These are phyloP conservation scores for Mariannaea sp. DNA, from an alignment of 2,329 filamentous ascomycete species.

Conservation along the genomic window DNA sequence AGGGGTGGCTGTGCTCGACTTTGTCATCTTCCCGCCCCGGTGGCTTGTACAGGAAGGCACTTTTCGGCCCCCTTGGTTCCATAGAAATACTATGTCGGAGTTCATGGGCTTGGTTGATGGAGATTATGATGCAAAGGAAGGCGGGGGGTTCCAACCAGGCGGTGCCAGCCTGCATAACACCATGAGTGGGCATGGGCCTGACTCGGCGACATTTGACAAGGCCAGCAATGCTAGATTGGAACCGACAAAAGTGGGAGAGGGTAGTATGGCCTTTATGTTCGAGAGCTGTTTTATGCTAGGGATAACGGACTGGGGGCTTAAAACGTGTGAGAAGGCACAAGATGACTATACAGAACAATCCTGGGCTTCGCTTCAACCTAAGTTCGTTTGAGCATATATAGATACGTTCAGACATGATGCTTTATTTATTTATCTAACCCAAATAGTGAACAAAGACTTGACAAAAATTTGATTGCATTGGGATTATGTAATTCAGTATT, in stretches of 20 bases:
- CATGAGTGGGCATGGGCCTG: constrained; percentile 69
- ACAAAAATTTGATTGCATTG: no score
- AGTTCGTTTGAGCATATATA: no score
- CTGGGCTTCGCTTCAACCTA: no score
- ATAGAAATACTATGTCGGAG: constrained; percentile 70
- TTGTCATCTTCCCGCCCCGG: constrained; percentile 73
- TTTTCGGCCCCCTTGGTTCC: constrained; percentile 74
- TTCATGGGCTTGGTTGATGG: constrained; percentile 65
- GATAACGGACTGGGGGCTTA: constrained; percentile 68
- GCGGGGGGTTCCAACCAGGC: constrained; percentile 61
- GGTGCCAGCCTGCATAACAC: constrained; percentile 69
- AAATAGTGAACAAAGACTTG: no score
- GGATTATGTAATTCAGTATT: no score
- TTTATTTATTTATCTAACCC: no score
- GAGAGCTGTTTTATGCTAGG: constrained; percentile 72
- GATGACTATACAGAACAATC: no score
- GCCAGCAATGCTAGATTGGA: constrained; percentile 34
- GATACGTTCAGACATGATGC: no score
- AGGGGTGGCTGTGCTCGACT: constrained; percentile 70
- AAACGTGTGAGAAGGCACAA: no score
- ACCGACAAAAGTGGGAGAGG: constrained; percentile 45
- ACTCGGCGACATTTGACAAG: constrained; percentile 65
- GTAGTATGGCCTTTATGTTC: constrained; percentile 65
- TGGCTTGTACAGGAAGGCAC: constrained; percentile 73
- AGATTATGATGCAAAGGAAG: constrained; percentile 64